phyloP scores from a whole-genome alignment of 176 grass and related monocot species.

The Elaeis guineensis region DNA sequence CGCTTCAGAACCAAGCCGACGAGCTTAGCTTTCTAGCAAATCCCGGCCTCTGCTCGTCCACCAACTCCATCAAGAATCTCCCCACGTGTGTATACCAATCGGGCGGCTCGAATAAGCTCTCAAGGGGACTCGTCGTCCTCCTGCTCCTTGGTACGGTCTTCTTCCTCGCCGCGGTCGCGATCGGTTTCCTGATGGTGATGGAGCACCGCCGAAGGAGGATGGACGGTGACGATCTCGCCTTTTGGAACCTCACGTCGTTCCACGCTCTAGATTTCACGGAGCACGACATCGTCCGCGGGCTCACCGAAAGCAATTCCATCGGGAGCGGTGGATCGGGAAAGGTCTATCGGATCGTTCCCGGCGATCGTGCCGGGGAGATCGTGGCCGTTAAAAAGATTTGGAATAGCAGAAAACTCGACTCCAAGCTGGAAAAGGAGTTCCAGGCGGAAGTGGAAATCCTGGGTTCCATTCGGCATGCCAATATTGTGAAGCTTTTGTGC shows the following conservation, averaged over 20 bases:
- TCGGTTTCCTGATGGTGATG: constrained; percentile 22
- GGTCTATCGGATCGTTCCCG: constrained; percentile 53
- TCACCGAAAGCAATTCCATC: constrained; percentile 55
- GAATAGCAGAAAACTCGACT: constrained; percentile 25
- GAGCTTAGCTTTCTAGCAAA: constrained; percentile 58
- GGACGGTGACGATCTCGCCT: constrained; percentile 14
- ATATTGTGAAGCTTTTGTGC: constrained; percentile 83
- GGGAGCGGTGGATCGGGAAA: constrained; percentile 60
- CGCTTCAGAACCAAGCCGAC: constrained; percentile 44
- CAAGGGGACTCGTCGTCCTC: constrained; percentile 33
- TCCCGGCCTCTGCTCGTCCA: constrained; percentile 39
- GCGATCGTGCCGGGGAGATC: constrained; percentile 3
- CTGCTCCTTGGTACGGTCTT: constrained; percentile 19
- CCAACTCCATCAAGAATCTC: constrained; percentile 7
- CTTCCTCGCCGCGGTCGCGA: constrained; percentile 29
- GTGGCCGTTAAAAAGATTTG: constrained; percentile 75
- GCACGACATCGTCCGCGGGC: constrained; percentile 35
- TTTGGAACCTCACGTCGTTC: constrained; percentile 69
- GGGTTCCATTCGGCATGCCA: constrained; percentile 61
- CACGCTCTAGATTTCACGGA: constrained; percentile 39
- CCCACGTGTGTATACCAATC: constrained; percentile 1
- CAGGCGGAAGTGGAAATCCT: constrained; percentile 66
- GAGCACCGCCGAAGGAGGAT: constrained; percentile 14
- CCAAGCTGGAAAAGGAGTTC: constrained; percentile 37
- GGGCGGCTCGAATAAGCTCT: constrained; percentile 20